These are phyloP conservation scores for Thymus quinquecostatus DNA, from an alignment of 257 asterid genomes.

Conservation along the genomic window DNA sequence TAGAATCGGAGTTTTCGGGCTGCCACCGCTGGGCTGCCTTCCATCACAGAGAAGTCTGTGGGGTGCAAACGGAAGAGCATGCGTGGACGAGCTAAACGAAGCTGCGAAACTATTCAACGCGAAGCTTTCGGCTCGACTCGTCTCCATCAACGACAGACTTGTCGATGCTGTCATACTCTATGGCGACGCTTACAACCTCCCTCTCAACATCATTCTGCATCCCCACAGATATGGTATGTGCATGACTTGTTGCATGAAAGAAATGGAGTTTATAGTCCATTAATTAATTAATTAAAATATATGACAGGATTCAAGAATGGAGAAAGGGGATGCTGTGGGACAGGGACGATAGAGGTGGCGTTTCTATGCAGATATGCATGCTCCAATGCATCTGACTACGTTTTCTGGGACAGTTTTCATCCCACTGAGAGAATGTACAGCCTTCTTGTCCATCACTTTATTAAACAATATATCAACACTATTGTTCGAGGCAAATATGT, in stretches of 20 bases:
- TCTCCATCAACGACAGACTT: not conserved
- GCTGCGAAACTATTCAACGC: not conserved
- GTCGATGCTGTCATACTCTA: not conserved
- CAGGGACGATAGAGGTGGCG: not conserved
- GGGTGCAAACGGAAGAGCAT: not conserved
- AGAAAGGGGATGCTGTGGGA: not conserved
- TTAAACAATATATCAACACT: not conserved
- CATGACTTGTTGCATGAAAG: too few species aligned
- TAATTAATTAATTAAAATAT: too few species aligned
- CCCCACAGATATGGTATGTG: not conserved
- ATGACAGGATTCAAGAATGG: not conserved
- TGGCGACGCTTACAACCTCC: not conserved
- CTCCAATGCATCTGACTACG: not conserved
- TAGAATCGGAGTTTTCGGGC: not conserved
- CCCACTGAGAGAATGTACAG: not conserved
- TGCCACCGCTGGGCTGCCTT: not conserved
- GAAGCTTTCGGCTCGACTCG: not conserved
- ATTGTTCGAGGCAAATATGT: not conserved
- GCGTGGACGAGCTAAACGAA: not conserved
- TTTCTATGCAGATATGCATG: not conserved
- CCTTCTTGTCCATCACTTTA: not conserved
- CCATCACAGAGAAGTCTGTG: not conserved
- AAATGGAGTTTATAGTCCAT: too few species aligned
- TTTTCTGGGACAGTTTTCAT: not conserved
- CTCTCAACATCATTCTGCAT: not conserved